These are phyloP conservation scores for Suillus brevipes DNA, from an alignment of 768 basidiomycete genomes.

Conservation along the genomic window DNA sequence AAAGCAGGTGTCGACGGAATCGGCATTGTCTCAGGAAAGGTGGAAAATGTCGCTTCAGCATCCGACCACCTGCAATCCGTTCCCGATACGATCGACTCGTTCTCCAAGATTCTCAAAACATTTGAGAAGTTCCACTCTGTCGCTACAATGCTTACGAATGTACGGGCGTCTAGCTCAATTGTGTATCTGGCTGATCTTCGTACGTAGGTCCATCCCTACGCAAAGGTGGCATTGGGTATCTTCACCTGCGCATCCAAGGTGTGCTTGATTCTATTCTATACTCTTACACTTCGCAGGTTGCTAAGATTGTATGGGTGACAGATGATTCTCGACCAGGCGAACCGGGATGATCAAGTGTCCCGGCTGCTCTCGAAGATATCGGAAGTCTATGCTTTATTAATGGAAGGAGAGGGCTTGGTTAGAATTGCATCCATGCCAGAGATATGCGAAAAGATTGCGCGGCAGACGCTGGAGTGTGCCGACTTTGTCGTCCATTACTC, in stretches of 20 bases:
- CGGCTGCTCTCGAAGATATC: background rate
- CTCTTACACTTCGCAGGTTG: fast-evolving
- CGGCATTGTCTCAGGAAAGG: background rate
- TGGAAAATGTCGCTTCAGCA: no score
- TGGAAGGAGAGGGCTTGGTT: background rate
- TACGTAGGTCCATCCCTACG: background rate
- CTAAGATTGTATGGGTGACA: background rate
- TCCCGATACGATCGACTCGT: background rate
- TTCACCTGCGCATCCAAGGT: background rate
- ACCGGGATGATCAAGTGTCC: background rate
- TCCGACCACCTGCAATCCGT: background rate
- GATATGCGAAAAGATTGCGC: background rate
- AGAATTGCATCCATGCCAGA: background rate
- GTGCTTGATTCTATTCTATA: no score
- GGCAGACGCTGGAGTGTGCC: conserved; percentile 26
- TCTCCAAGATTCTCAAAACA: background rate
- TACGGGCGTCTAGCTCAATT: background rate
- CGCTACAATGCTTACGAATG: background rate
- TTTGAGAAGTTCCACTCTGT: background rate
- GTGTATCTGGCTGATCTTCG: background rate
- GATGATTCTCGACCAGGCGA: background rate
- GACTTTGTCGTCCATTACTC: conserved; percentile 31
- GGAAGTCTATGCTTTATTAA: background rate
- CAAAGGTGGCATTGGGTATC: background rate
- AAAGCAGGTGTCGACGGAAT: background rate